Base-by-base conservation (phyloP, 1,139 yeast genomes). In the Yamadazyma epiphylla region DNA sequence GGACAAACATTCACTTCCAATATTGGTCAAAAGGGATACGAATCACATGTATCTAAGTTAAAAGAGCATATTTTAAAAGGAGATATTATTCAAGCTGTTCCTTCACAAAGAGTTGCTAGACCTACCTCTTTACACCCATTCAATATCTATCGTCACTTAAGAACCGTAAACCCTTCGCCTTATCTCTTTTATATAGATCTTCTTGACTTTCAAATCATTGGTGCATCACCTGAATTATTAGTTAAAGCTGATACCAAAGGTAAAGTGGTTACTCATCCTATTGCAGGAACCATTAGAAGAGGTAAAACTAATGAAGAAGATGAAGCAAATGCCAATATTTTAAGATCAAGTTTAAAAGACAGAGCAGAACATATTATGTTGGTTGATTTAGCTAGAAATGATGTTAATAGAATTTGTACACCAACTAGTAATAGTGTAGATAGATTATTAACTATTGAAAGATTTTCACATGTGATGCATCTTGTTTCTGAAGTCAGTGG, bases 281-380 rank as follows among this genome's bases (percentile, higher is more conserved):
- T 91, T 53, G 98, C 98, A 2, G 98, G 98, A 31, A 91, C 98
- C 3, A 84, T 91, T 35, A 77, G 70, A 47, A 77, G 98, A 52
- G 98, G 98, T 32, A 74, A 76, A 49, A 87, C 97, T 8, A 68
- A 80, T 14, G 95, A 87, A 48, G 97, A 91, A 55, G 98, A 91
- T 51, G 96, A 89, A 49, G 64, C 63, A 38, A 71, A 88, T 35
- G 96, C 97, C 4, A 69, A 70, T 15, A 76, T 77, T 34, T 73
- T 91, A 43, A 70, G 86, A 46, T 61, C 78, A n/a, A 84, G 95
- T 12, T 63, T 81, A 41, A 91, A 91, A 55, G 98, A 91, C 57
- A 75, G 96, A 31, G 96, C 98, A 1, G 98, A 91, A 60, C 98
- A 91, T 57, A 94, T 91, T 36, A 91, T 91, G 98, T 76, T 91